Conservation (phyloP, 306 rosid genomes). For the Cotoneaster glaucophyllus region DNA sequence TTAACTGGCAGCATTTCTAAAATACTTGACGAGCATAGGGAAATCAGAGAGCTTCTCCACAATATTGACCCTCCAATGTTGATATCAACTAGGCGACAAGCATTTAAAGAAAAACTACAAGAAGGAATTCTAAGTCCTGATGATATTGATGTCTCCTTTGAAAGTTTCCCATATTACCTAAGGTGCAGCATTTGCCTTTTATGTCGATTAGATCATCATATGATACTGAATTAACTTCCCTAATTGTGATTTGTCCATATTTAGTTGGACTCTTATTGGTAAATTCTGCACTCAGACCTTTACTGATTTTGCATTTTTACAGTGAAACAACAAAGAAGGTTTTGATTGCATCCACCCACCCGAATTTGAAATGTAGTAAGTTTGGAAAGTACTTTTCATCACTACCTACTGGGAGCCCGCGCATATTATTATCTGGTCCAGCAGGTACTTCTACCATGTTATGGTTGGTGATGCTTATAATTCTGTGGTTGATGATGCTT, state of each 20-base stretch:
- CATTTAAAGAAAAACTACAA: conserved; percentile 60
- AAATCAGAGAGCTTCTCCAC: conserved; percentile 56
- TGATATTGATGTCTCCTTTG: conserved; percentile 66
- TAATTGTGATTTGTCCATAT: not conserved
- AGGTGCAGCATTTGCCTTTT: conserved; percentile 35
- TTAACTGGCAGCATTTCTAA: conserved; percentile 56
- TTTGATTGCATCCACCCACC: conserved; percentile 63
- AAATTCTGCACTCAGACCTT: not conserved
- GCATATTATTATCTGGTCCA: conserved; percentile 86
- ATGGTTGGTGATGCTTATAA: not conserved
- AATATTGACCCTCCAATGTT: conserved; percentile 45
- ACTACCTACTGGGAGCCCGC: conserved; percentile 69
- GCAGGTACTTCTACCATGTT: conserved; percentile 46
- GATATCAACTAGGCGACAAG: conserved; percentile 62
- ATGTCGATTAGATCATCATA: not conserved
- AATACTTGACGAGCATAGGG: conserved; percentile 58
- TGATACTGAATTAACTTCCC: not conserved
- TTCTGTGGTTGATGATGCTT: not conserved
- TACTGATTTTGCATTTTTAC: conserved; percentile 22
- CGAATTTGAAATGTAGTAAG: conserved; percentile 73
- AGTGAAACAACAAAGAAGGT: conserved; percentile 83
- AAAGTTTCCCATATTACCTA: conserved; percentile 83
- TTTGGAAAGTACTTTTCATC: conserved; percentile 64
- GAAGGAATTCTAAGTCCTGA: conserved; percentile 59
- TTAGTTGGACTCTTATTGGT: not conserved